These are phyloP conservation scores for Macaranga tanarius DNA, from an alignment of 441 rosid genomes.

Conservation along the genomic window DNA sequence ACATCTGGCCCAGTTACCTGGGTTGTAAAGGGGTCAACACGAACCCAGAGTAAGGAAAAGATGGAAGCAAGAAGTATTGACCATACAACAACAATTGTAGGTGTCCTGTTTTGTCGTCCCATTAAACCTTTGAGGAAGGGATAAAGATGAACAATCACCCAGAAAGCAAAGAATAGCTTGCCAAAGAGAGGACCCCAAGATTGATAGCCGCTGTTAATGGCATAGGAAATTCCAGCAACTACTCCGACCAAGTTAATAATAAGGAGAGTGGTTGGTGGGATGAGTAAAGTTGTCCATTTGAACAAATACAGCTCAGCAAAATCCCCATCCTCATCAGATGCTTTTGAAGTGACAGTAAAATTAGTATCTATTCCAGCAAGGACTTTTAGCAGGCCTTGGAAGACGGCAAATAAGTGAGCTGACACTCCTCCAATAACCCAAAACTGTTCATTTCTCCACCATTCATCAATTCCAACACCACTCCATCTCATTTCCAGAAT, in stretches of 20 bases:
- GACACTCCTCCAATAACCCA: conserved; percentile 99
- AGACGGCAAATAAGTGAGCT: conserved; percentile 87
- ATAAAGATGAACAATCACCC: conserved; percentile 98
- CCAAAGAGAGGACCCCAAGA: conserved; percentile 99
- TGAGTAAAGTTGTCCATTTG: conserved; percentile 98
- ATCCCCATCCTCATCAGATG: conserved; percentile 92
- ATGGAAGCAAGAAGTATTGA: conserved; percentile 97
- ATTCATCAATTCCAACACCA: conserved; percentile 96
- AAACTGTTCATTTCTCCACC: conserved; percentile 99
- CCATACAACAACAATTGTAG: conserved; percentile 98
- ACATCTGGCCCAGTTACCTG: conserved; percentile 83
- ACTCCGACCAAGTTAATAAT: conserved; percentile 96
- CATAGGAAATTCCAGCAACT: conserved; percentile 92
- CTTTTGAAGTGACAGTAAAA: conserved; percentile 94
- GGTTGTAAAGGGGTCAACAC: conserved; percentile 89
- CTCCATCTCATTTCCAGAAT: conserved; percentile 99
- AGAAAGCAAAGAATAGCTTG: conserved; percentile 95
- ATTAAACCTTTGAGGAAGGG: conserved; percentile 99
- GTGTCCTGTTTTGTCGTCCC: conserved; percentile 98
- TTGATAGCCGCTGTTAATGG: conserved; percentile 93
- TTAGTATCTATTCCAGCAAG: conserved; percentile 96
- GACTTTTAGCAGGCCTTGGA: conserved; percentile 95
- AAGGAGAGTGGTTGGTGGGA: conserved; percentile 95
- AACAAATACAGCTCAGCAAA: conserved; percentile 86
- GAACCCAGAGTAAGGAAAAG: conserved; percentile 95